Evolutionary conservation across 768 basidiomycete genomes (phyloP).

Genomic region (Strobilomyces dryophilus): DNA sequence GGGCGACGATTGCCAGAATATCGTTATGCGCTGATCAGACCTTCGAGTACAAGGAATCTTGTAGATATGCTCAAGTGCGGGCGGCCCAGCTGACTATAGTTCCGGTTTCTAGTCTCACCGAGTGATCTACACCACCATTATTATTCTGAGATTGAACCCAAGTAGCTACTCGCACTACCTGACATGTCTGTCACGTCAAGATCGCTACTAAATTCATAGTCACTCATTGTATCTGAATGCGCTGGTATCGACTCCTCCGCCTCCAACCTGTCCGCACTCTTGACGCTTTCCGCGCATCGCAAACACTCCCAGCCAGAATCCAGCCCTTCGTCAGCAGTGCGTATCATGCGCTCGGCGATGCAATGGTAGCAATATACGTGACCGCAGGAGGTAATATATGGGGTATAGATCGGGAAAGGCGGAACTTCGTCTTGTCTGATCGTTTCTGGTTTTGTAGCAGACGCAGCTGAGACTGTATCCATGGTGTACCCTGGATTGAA

Average conservation of each 20-base stretch:
- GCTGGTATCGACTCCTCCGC: constrained; percentile 24
- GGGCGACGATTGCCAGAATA: constrained; percentile 62
- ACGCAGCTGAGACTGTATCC: constrained; percentile 39
- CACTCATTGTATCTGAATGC: constrained; percentile 38
- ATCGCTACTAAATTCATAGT: constrained; percentile 57
- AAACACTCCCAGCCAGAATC: constrained; percentile 76
- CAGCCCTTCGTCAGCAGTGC: constrained; percentile 57
- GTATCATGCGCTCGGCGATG: constrained; percentile 77
- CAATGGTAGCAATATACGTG: constrained; percentile 95
- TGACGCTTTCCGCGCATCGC: constrained; percentile 67
- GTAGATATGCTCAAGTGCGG: constrained; percentile 35
- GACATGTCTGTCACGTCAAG: constrained; percentile 48
- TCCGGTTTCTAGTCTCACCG: background rate
- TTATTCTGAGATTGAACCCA: constrained; percentile 32
- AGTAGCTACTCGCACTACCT: constrained; percentile 41
- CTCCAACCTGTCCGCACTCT: constrained; percentile 54
- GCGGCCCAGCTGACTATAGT: constrained; percentile 8
- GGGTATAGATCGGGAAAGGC: constrained; percentile 69
- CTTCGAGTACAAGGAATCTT: constrained; percentile 35
- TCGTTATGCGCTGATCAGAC: constrained; percentile 48
- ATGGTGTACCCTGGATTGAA: constrained; percentile 52
- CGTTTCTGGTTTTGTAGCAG: constrained; percentile 18
- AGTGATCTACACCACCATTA: background rate
- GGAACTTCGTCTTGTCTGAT: constrained; percentile 34
- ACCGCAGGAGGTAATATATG: constrained; percentile 80